Evolutionary conservation across 2,329 filamentous ascomycete genomes (phyloP).

Genomic region (Fusarium pininemorale): DNA sequence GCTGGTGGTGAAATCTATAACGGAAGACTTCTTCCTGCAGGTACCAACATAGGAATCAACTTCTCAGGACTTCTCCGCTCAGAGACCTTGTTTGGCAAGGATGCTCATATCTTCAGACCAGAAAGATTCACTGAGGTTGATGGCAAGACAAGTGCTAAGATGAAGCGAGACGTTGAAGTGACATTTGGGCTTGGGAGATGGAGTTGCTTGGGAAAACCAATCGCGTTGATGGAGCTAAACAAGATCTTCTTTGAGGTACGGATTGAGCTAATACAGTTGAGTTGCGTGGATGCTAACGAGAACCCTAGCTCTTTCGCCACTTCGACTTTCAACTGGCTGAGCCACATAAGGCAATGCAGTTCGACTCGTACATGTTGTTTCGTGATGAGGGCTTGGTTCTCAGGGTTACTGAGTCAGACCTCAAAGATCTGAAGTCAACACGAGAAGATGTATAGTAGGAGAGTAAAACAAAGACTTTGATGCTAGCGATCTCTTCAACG

Average conservation of each 20-base stretch:
- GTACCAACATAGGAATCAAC: neutral
- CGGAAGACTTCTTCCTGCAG: neutral
- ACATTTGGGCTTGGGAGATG: neutral
- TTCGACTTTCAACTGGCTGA: neutral
- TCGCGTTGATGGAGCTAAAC: neutral
- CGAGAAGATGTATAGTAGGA: too few species aligned
- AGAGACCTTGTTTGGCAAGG: neutral
- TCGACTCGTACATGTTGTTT: neutral
- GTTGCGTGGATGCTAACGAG: neutral
- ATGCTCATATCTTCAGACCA: neutral
- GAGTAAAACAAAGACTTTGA: neutral
- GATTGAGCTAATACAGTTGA: fast-evolving
- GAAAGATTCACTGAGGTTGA: neutral
- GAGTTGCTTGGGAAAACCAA: neutral
- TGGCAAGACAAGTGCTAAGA: neutral
- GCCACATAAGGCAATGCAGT: neutral
- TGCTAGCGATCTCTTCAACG: too few species aligned
- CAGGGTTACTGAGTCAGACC: neutral
- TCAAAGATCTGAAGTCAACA: neutral
- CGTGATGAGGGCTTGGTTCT: neutral
- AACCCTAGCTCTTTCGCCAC: neutral
- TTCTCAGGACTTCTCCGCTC: neutral
- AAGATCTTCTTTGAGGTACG: neutral
- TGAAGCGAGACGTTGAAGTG: neutral
- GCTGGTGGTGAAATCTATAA: neutral